Conservation (phyloP, 257 asterid genomes). For the Lavandula angustifolia region DNA sequence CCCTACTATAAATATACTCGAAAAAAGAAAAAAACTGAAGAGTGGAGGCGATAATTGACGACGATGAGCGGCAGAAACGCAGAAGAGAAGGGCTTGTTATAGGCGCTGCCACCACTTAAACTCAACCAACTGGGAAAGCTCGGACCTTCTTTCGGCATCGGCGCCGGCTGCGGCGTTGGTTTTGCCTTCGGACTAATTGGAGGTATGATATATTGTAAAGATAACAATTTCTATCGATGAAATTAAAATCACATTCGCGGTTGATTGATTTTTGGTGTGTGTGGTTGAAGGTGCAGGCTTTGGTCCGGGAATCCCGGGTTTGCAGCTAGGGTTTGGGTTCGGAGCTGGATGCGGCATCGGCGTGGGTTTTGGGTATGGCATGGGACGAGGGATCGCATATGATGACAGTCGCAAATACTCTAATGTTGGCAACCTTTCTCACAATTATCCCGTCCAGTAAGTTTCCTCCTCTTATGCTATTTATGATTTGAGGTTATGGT, state of each 20-base stretch:
- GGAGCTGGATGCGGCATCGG: slow-evolving; percentile 96
- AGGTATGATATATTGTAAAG: slow-evolving; percentile 36
- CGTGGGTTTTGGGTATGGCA: slow-evolving; percentile 81
- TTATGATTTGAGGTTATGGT: no score
- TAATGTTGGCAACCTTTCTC: slow-evolving; percentile 32
- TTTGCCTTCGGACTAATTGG: slow-evolving; percentile 73
- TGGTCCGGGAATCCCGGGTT: slow-evolving; percentile 80
- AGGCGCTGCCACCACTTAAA: slow-evolving; percentile 74
- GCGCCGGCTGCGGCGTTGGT: slow-evolving; percentile 90
- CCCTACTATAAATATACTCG: no score
- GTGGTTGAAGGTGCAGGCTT: slow-evolving; percentile 55
- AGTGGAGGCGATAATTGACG: slow-evolving; percentile 23
- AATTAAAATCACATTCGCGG: no score
- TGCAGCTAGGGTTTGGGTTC: slow-evolving; percentile 78
- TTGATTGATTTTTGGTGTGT: not conserved
- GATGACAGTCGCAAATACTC: slow-evolving; percentile 61
- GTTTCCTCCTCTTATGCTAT: no score
- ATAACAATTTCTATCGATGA: not conserved
- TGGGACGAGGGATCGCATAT: slow-evolving; percentile 74
- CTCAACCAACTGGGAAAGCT: slow-evolving; percentile 63
- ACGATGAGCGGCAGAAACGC: slow-evolving; percentile 34
- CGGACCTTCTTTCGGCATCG: slow-evolving; percentile 86
- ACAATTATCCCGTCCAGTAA: no score
- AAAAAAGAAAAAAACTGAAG: no score
- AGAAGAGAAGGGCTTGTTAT: slow-evolving; percentile 64